These are phyloP conservation scores for Boletales sp. DNA, from an alignment of 768 basidiomycete genomes.

Conservation along the genomic window DNA sequence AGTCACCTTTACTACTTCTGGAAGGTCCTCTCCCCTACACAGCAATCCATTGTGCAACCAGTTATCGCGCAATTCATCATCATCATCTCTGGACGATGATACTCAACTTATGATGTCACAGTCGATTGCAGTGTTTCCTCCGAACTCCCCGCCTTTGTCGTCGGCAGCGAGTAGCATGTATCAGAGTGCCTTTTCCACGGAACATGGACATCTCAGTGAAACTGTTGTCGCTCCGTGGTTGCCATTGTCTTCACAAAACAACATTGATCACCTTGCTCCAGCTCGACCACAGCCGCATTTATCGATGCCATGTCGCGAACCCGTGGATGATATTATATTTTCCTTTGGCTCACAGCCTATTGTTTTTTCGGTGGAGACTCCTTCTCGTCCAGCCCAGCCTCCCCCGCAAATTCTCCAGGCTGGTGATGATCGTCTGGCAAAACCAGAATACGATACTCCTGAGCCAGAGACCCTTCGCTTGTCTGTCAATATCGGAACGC, in stretches of 20 bases:
- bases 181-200: constrained; percentile 61
- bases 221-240: background rate
- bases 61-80: constrained; percentile 49
- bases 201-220: constrained; percentile 1
- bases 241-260: background rate
- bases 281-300: constrained; percentile 3
- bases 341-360: constrained; percentile 66
- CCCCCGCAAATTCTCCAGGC: constrained; percentile 2
- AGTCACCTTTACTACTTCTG: constrained; percentile 19
- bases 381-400: constrained; percentile 25
- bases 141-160: constrained; percentile 40
- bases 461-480: constrained; percentile 36
- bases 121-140: constrained; percentile 62
- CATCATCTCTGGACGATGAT: constrained; percentile 64
- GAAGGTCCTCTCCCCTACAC: constrained; percentile 6
- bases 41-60: constrained; percentile 1
- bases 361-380: constrained; percentile 50
- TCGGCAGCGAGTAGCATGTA: constrained; percentile 71
- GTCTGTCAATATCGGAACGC: constrained; percentile 42
- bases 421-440: constrained; percentile 3
- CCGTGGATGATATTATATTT: constrained; percentile 46
- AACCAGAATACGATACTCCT: constrained; percentile 5
- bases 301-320: constrained; percentile 7
- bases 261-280: background rate
- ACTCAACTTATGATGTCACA: constrained; percentile 69